Evolutionary conservation across 1,284 basidiomycete species (phyloP).

Genomic region (Neolentinus lepideus): DNA sequence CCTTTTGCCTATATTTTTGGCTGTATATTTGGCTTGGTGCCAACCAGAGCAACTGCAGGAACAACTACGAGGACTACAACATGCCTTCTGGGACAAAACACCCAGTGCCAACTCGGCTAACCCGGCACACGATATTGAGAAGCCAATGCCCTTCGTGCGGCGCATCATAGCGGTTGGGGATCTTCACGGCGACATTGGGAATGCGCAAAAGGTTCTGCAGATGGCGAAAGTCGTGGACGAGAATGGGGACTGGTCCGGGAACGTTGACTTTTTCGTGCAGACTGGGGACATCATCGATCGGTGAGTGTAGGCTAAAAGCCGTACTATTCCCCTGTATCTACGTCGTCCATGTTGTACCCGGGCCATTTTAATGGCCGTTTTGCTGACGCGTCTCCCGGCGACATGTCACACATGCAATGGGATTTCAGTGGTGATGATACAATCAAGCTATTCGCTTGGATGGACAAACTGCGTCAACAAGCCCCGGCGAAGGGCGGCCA

Average conservation of each 20-base stretch:
- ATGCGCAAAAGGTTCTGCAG: conserved; percentile 67
- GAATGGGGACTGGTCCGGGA: conserved; percentile 69
- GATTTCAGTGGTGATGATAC: conserved; percentile 74
- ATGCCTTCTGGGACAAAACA: not conserved
- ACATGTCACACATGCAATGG: conserved; percentile 4
- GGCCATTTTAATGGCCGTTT: conserved; percentile 4
- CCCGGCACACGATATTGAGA: not conserved
- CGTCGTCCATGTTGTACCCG: too few relatives aligned
- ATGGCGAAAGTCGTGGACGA: conserved; percentile 71
- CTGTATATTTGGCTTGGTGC: not conserved
- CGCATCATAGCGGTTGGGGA: conserved; percentile 78
- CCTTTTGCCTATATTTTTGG: not conserved
- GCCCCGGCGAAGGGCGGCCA: conserved; percentile 63
- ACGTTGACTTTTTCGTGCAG: conserved; percentile 81
- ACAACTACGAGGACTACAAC: not conserved
- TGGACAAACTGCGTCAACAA: conserved; percentile 77
- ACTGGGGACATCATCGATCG: conserved; percentile 92
- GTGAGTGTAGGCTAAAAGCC: conserved; percentile 25
- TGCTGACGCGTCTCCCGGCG: not conserved
- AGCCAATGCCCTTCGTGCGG: conserved; percentile 19
- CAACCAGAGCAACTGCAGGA: not conserved
- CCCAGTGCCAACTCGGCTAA: not conserved
- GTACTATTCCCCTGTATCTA: not conserved
- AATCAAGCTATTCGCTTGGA: conserved; percentile 72
- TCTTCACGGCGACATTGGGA: conserved; percentile 70